These are phyloP conservation scores for Viola odorata DNA, from an alignment of 345 rosid genomes.

Conservation along the genomic window DNA sequence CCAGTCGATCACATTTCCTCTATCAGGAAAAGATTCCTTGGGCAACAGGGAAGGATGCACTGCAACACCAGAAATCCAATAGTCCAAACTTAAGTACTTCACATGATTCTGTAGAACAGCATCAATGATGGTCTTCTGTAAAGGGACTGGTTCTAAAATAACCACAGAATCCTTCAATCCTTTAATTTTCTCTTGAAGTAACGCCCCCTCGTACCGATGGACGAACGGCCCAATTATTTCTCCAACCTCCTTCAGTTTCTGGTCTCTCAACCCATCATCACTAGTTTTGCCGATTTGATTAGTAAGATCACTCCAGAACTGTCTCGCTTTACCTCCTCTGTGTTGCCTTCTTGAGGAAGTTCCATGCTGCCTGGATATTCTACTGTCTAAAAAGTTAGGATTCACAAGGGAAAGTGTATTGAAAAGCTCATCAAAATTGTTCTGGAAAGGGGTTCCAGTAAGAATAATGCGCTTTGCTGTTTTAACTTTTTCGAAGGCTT, in stretches of 20 bases:
- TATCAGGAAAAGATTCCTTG: not conserved
- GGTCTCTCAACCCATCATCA: conserved; percentile 11
- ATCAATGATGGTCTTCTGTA: conserved; percentile 43
- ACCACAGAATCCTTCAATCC: conserved; percentile 59
- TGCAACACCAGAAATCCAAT: conserved; percentile 41
- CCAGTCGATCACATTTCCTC: conserved; percentile 4
- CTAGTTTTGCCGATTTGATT: conserved; percentile 23
- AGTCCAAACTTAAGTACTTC: conserved; percentile 18
- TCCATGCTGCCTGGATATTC: not conserved
- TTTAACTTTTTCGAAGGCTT: conserved; percentile 41
- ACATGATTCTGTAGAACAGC: conserved; percentile 7
- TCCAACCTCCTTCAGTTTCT: conserved; percentile 25
- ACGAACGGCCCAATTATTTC: conserved; percentile 51
- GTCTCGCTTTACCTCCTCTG: conserved; percentile 19
- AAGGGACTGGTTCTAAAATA: conserved; percentile 37
- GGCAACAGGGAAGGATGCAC: conserved; percentile 59
- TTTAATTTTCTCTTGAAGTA: conserved; percentile 56
- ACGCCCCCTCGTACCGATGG: conserved; percentile 60
- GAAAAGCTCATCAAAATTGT: conserved; percentile 61
- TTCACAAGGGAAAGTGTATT: conserved; percentile 52
- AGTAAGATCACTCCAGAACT: conserved; percentile 30
- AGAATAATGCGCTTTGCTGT: conserved; percentile 61
- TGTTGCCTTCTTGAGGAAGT: not conserved
- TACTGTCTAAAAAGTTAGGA: conserved; percentile 32
- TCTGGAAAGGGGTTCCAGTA: conserved; percentile 86